These are phyloP conservation scores for Puccinia horiana DNA, from an alignment of 1,284 basidiomycete species.

Conservation along the genomic window DNA sequence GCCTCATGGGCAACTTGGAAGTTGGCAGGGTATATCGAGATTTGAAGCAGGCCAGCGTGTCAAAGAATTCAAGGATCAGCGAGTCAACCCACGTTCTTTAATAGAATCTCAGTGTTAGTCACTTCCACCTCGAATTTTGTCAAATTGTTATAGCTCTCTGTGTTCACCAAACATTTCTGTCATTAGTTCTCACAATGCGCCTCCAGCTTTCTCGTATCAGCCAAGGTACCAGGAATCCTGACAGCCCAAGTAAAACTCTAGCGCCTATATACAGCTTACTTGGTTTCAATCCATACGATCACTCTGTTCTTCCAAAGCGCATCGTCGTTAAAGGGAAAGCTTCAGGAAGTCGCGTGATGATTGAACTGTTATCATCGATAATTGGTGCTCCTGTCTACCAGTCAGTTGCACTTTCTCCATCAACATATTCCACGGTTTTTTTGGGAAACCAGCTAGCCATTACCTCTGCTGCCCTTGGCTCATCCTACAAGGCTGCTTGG, in stretches of 20 bases:
- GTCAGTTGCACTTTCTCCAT: constrained; percentile 16
- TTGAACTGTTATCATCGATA: constrained; percentile 39
- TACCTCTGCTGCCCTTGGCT: constrained; percentile 24
- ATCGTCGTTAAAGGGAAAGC: constrained; percentile 34
- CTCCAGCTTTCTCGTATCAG: constrained; percentile 36
- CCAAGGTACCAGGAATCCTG: constrained; percentile 6
- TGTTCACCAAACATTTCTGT: neutral
- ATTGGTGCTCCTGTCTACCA: constrained; percentile 40
- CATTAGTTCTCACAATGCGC: constrained; percentile 33
- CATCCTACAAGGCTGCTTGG: constrained; percentile 45
- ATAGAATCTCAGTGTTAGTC: constrained; percentile 45
- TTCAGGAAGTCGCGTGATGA: constrained; percentile 34
- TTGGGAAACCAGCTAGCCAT: constrained; percentile 31
- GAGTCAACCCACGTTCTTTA: constrained; percentile 70
- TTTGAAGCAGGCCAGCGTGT: constrained; percentile 81
- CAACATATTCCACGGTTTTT: constrained; percentile 22
- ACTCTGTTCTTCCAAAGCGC: constrained; percentile 33
- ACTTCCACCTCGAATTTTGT: neutral
- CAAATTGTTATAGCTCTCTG: neutral
- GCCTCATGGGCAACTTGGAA: constrained; percentile 72
- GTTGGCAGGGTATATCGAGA: constrained; percentile 76
- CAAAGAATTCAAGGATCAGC: constrained; percentile 76
- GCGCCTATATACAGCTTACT: constrained; percentile 22
- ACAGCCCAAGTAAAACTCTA: neutral
- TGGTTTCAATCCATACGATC: constrained; percentile 43